Evolutionary conservation across 495 filamentous ascomycete species (phyloP), one percentile per base, ranked within the genome.

Genomic region (Terfezia claveryi): DNA sequence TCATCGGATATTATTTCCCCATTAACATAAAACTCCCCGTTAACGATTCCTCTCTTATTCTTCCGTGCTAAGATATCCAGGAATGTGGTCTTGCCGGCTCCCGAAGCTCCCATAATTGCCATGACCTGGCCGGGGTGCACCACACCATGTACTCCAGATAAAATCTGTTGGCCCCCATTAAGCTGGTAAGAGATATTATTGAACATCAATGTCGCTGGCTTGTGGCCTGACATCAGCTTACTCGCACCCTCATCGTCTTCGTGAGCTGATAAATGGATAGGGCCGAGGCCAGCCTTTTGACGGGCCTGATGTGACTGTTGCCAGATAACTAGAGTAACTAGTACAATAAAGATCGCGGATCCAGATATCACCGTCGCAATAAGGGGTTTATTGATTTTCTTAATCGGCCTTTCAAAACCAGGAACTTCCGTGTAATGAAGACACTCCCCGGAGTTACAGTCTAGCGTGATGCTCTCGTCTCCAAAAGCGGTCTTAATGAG

Each of bases 101-200:
- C 91, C 4, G 92, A 96, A 10, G 91, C 87, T 41, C 91, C 91
- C 89, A 99, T 96, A 65, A 99, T 94, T 23, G 91, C 91, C 62
- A 91, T 84, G 8, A 99, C 75, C 61, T 96, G 84, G 0, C 91
- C 91, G 1, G 88, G 83, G 59, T 83, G 80, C 11, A 89, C 87
- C 37, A 83, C 80, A 49, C 91, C 91, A 57, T 78, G 80, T 41
- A 99, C 80, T 36, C 75, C 79, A 7, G 76, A 75, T 0, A 99
- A 73, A 55, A 99, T 94, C 57, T 84, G 72, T 68, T 84, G 94
- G 8, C 84, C 85, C 14, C 50, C 50, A 62, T 89, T 91, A 7
- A 98, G 69, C 32, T 75, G 71, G 62, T 98, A 98, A 0, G 80
- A 81, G 0, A 96, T 83, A 58, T 92, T 83, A 41, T 89, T 78